Conservation (phyloP, 2,329 filamentous ascomycete genomes). For the Massarina eburnea region DNA sequence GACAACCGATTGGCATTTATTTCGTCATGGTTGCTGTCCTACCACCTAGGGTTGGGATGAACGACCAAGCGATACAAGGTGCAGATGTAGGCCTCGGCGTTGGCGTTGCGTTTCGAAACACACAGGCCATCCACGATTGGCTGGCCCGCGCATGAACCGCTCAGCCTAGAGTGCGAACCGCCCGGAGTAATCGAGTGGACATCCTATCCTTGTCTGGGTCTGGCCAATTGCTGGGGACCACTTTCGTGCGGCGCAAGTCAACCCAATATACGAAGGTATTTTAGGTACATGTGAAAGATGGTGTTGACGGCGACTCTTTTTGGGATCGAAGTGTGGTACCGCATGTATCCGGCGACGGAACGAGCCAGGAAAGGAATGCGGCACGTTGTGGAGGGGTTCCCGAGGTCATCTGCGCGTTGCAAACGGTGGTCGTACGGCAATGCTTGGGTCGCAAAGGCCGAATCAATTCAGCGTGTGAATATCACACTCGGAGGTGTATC, state of each 20-base stretch:
- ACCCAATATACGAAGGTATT: too few relatives aligned
- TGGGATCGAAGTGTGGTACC: slow-evolving; percentile 4
- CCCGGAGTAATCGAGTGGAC: slow-evolving; percentile 15
- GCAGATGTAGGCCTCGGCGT: slow-evolving; percentile 9
- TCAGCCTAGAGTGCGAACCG: slow-evolving; percentile 17
- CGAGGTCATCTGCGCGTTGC: slow-evolving; percentile 16
- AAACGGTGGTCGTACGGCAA: slow-evolving; percentile 12
- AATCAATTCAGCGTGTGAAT: slow-evolving; percentile 1
- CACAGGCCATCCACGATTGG: slow-evolving; percentile 15
- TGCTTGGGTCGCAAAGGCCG: slow-evolving; percentile 7
- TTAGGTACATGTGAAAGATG: neutral
- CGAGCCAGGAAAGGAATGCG: slow-evolving; percentile 8
- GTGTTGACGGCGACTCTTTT: neutral
- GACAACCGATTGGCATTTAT: slow-evolving; percentile 13
- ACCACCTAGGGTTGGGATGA: neutral
- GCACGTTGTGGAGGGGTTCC: slow-evolving; percentile 5
- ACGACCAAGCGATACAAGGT: slow-evolving; percentile 3
- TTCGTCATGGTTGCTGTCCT: slow-evolving; percentile 15
- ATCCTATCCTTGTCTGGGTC: slow-evolving; percentile 12
- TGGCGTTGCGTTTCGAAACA: slow-evolving; percentile 23
- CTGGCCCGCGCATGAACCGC: slow-evolving; percentile 19
- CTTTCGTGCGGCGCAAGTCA: too few relatives aligned
- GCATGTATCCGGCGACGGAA: slow-evolving; percentile 7
- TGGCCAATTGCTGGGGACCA: slow-evolving; percentile 4
- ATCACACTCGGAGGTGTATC: slow-evolving; percentile 5